Percentiles rank a stretch among this genome's conserved stretches.
Conservation (phyloP, 225 moss, liverwort and hornwort species). For the Physcomitrium patens region DNA sequence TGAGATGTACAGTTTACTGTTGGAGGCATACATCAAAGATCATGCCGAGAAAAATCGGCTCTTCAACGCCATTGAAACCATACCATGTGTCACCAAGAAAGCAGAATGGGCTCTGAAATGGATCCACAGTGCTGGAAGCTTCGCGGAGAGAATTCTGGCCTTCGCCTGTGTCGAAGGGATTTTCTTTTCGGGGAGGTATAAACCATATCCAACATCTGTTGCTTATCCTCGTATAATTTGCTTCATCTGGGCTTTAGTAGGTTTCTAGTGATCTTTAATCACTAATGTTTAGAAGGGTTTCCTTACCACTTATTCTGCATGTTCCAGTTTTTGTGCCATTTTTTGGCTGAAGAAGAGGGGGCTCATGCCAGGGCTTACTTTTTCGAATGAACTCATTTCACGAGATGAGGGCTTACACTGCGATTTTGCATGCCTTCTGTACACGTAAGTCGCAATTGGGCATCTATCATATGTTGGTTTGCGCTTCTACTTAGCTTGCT, state of each 20-base stretch:
- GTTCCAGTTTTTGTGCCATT: constrained; percentile 85
- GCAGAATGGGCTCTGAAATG: constrained; percentile 94
- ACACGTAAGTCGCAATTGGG: constrained; percentile 57
- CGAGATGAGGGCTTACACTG: constrained; percentile 96
- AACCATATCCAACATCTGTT: background rate
- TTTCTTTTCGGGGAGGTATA: constrained; percentile 91
- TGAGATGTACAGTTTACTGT: constrained; percentile 91
- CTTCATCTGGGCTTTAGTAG: too few species aligned
- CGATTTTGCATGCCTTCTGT: constrained; percentile 89
- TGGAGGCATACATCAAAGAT: constrained; percentile 93
- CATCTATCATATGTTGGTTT: too few species aligned
- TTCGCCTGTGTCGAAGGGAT: constrained; percentile 98
- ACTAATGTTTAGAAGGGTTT: too few species aligned
- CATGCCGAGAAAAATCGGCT: constrained; percentile 68
- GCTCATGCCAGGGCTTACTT: constrained; percentile 91
- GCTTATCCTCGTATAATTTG: too few species aligned
- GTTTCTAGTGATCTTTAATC: too few species aligned
- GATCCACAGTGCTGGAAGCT: constrained; percentile 77
- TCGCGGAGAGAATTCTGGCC: constrained; percentile 88
- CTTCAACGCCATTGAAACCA: constrained; percentile 84
- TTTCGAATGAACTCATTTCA: constrained; percentile 95
- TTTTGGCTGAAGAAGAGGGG: constrained; percentile 97
- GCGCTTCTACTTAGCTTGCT: too few species aligned
- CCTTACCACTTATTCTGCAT: background rate
- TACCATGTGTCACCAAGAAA: constrained; percentile 84